A percentile compares a stretch with the other conserved stretches of the same genome.
These are phyloP conservation scores for Taphrina communis DNA, from an alignment of 1,139 yeast species.

Conservation along the genomic window DNA sequence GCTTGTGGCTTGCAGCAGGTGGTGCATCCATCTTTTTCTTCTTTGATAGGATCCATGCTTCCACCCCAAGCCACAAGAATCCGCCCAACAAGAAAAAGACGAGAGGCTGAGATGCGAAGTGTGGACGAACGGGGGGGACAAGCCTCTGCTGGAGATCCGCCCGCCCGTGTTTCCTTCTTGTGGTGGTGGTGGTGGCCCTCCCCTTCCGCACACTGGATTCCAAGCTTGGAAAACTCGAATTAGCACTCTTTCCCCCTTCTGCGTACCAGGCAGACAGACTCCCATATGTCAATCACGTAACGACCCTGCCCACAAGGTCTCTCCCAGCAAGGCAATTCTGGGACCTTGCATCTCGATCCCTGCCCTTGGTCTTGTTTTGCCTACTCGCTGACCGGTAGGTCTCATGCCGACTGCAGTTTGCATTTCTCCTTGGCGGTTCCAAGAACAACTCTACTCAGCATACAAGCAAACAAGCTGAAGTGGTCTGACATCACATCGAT, in stretches of 20 bases:
- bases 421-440: no score
- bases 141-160: constrained; percentile 13
- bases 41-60: not conserved
- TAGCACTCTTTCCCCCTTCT: constrained; percentile 9
- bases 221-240: constrained; percentile 7
- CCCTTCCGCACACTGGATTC: constrained; percentile 6
- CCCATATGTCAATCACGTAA: constrained; percentile 20
- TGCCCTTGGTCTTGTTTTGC: no score
- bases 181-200: constrained; percentile 4
- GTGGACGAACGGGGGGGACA: not conserved
- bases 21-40: not conserved
- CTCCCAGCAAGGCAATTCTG: no score
- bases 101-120: not conserved
- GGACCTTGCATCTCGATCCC: no score
- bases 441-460: no score
- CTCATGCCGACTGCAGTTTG: no score
- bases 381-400: no score
- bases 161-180: not conserved
- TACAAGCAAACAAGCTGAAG: no score
- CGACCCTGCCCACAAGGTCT: not conserved
- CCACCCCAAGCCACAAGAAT: constrained; percentile 7
- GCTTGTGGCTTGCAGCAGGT: no score
- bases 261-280: not conserved
- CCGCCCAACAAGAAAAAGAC: not conserved
- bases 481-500: no score